These are phyloP conservation scores for Breynia disticha DNA, from an alignment of 441 rosid genomes.

Conservation along the genomic window DNA sequence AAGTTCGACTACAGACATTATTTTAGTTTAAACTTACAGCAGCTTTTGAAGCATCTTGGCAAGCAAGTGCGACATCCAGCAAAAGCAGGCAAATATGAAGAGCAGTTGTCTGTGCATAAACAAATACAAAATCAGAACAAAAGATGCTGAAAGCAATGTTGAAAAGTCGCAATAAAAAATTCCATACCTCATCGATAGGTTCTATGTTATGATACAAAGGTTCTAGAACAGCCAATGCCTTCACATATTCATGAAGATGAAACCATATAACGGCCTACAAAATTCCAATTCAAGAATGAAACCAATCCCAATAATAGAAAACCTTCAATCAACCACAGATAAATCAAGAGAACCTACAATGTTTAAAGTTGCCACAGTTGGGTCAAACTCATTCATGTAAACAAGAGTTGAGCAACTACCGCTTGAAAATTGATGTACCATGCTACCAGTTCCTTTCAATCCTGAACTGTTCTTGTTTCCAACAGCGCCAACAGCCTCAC, in stretches of 20 bases:
- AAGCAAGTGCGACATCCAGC: constrained; percentile 79
- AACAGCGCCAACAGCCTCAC: constrained; percentile 35
- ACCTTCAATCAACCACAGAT: constrained; percentile 3
- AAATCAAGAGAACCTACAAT: constrained; percentile 40
- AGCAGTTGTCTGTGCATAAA: constrained; percentile 63
- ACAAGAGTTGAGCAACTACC: constrained; percentile 29
- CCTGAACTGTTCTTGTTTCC: constrained; percentile 38
- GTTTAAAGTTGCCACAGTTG: constrained; percentile 64
- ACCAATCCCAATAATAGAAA: background rate
- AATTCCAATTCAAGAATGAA: constrained; percentile 16
- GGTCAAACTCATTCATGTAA: constrained; percentile 62
- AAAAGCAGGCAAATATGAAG: constrained; percentile 79
- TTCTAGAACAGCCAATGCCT: constrained; percentile 69
- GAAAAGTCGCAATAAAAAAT: constrained; percentile 9
- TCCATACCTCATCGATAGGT: constrained; percentile 87
- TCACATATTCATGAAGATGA: constrained; percentile 77
- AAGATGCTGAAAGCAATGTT: constrained; percentile 3
- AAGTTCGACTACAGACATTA: no score
- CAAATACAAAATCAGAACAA: constrained; percentile 17
- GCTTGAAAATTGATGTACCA: constrained; percentile 26
- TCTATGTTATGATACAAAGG: constrained; percentile 72
- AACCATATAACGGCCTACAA: constrained; percentile 87
- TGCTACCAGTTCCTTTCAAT: constrained; percentile 42
- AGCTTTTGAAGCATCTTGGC: constrained; percentile 65
- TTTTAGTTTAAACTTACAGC: constrained; percentile 44